These are phyloP conservation scores for Saccharum officinarum DNA, from an alignment of 176 grass and related monocot genomes.

Conservation along the genomic window DNA sequence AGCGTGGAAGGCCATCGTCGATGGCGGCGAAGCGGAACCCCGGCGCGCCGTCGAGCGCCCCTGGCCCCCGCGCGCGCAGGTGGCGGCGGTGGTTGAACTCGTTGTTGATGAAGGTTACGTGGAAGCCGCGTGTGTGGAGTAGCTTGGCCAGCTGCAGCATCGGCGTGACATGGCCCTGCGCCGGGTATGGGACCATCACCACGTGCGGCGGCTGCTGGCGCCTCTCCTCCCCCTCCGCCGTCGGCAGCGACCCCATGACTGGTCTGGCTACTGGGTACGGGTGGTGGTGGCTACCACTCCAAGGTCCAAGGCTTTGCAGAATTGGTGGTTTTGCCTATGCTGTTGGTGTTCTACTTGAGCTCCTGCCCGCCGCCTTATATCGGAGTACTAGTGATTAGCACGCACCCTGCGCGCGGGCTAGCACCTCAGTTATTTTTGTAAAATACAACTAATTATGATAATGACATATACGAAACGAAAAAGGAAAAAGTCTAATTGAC, in stretches of 20 bases:
- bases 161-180: neutral
- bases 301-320: too few species aligned
- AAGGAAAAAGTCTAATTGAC: too few species aligned
- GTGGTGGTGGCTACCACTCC: neutral
- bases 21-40: constrained; percentile 41
- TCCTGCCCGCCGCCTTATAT: neutral
- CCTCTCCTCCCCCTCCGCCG: neutral
- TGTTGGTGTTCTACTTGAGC: neutral
- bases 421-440: too few species aligned
- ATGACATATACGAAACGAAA: too few species aligned
- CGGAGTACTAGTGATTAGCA: too few species aligned
- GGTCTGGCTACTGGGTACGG: neutral
- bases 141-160: neutral
- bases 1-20: constrained; percentile 41
- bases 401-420: too few species aligned
- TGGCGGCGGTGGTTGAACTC: neutral
- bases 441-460: too few species aligned
- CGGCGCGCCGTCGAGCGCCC: neutral
- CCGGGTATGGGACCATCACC: neutral
- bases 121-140: neutral
- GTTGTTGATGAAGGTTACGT: neutral
- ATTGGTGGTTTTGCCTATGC: neutral
- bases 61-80: neutral
- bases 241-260: constrained; percentile 30
- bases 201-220: constrained; percentile 31